Base-by-base conservation (phyloP, 768 basidiomycete species). In the Chiua virens region DNA sequence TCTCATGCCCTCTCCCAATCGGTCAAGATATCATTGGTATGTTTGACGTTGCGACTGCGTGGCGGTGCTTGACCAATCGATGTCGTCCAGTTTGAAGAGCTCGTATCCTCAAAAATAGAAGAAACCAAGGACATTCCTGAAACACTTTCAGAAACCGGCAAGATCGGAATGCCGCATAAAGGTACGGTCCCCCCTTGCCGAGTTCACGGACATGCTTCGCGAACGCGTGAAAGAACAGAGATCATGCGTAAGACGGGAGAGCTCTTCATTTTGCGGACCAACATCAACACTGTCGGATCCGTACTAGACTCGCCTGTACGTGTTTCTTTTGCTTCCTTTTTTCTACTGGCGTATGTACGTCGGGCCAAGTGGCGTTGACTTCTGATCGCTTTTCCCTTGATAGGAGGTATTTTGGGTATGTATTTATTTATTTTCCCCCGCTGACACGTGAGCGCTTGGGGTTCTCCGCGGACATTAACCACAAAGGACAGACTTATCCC, bases 191-290 rank as follows among this genome's bases (percentile, higher is more conserved):
- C 41, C 37, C 10, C n/a, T n/a, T 17, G 20, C 43, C 42, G 55
- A 39, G 22, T 28, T 27, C 51, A 22, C 22, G 34, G 50, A 55
- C 32, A 45, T 18, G 40, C 21, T 48, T 53, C 45, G 43, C 53
- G 53, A 60, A 56, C 25, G 23, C 49, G 48, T 62, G 43, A 50
- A 34, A 43, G 20, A 52, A 53, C 56, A 83, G 95, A 97, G 67
- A 98, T 98, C 64, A 96, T 98, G 95, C 89, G 90, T 65, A 92
- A 97, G 70, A 98, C 96, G 55, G 95, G 95, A 39, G 89, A 93
- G 60, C 75, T 98, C 37, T 98, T 98, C 72, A 84, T 98, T 35
- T 75, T 97, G 59, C 79, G 95, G 55, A 92, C 95, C 47, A 95
- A 93, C 65, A 95, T 97, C 60, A 93, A 94, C 60, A 88, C 92